Base-by-base conservation (phyloP, 805 yeast species). In the Ogataea corticis region DNA sequence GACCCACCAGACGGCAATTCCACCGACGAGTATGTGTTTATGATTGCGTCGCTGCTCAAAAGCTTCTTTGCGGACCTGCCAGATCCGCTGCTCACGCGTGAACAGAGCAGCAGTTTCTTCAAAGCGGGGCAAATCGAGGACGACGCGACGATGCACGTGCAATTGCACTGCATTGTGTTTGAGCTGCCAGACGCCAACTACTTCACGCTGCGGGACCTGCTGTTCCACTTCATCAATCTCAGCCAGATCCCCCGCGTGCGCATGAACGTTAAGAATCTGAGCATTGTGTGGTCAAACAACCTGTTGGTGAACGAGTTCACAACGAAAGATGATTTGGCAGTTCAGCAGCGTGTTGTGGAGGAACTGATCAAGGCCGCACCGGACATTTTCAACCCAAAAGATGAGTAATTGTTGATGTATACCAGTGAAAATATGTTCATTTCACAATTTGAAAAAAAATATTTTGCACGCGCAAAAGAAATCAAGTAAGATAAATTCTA, bases 281-380 rank as follows among this genome's bases (percentile, higher is more conserved):
- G 96, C 38, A 87, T 88, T 32, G 90, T 92, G 31, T 94, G 99
- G 99, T 97, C 97, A 0, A 96, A 96, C 15, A 87, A 87, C 2
- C 68, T 94, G 42, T 75, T 94, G 63, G 80, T 82, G 38, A 86
- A 80, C 55, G 80, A 78, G 46, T 77, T 79, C 18, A 71, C 76
- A 59, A 83, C 81, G 48, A 78, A 81, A 3, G 87, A 83, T 27
- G 67, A 62, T 28, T 41, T 63, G 14, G 54, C 52, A 13, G 53
- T 52, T 23, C 67, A 65, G 45, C 68, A 63, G 38, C 51, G 96
- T 82, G 86, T 89, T 3, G 79, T 94, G 55, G 96, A 91, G 62
- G 92, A 90, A 48, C 76, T 94, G 58, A 81, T 92, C 67, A 66
- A 76, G 48, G 89, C 89, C 57, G 92, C 96, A 7, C 83, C 80